phyloP scores from a whole-genome alignment of 441 rosid species.

The Adansonia gregorii region DNA sequence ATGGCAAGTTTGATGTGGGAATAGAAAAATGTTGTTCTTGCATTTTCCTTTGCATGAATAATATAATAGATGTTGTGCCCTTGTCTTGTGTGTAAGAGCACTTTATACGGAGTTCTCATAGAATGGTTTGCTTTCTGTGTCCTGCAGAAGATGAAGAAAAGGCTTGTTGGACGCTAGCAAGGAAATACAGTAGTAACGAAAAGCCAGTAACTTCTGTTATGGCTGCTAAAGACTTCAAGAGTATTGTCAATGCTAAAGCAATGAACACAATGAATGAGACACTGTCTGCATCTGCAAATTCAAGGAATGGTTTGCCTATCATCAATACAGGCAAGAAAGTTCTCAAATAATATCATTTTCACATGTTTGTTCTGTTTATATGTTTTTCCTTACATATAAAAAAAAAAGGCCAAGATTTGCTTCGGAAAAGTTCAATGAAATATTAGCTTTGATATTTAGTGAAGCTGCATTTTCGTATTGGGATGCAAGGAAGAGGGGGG shows the following conservation, averaged over 20 bases:
- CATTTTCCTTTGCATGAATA: background rate
- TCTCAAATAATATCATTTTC: slow-evolving; percentile 8
- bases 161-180: slow-evolving; percentile 9
- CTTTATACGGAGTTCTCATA: background rate
- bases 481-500: too few species aligned
- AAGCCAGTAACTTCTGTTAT: background rate
- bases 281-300: slow-evolving; percentile 13
- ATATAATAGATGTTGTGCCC: background rate
- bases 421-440: background rate
- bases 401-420: background rate
- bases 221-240: slow-evolving; percentile 30
- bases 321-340: slow-evolving; percentile 2
- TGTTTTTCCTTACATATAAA: background rate
- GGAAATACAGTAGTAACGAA: slow-evolving; percentile 19
- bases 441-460: background rate
- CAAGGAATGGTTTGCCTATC: background rate
- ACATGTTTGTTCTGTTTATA: background rate
- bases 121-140: slow-evolving; percentile 13
- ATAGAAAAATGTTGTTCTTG: background rate
- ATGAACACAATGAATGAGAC: slow-evolving; percentile 8
- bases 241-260: background rate
- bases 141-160: slow-evolving; percentile 21
- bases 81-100: background rate
- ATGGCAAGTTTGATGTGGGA: background rate
- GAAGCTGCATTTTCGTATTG: too few species aligned